Evolutionary conservation across 805 yeast species (phyloP).

Genomic region (Wickerhamiella occidentalis): DNA sequence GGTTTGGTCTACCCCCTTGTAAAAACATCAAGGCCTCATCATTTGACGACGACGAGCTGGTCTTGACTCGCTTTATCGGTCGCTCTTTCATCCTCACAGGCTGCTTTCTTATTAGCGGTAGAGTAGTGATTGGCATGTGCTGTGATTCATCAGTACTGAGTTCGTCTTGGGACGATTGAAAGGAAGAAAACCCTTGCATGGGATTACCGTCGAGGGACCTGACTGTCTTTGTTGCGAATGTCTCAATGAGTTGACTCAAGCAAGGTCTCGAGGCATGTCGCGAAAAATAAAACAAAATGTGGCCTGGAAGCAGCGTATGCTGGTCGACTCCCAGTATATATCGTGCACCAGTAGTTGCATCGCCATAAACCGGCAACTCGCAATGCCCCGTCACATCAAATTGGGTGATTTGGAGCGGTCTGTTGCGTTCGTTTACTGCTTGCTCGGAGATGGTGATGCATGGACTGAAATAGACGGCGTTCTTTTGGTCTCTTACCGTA

Average conservation of each 20-base stretch:
- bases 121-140: neutral
- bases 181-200: conserved; percentile 7
- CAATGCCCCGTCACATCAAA: conserved; percentile 12
- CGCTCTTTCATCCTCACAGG: conserved; percentile 5
- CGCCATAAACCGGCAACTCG: conserved; percentile 9
- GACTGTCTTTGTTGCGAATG: conserved; percentile 15
- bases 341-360: conserved; percentile 12
- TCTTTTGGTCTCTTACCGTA: conserved; percentile 13
- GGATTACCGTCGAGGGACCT: conserved; percentile 11
- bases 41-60: conserved; percentile 4
- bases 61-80: neutral
- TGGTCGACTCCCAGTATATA: conserved; percentile 15
- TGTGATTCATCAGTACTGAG: neutral
- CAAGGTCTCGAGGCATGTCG: conserved; percentile 27
- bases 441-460: conserved; percentile 12
- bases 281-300: conserved; percentile 23
- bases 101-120: conserved; percentile 5
- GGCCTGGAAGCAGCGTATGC: conserved; percentile 18
- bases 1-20: neutral
- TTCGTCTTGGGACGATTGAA: conserved; percentile 6
- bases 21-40: conserved; percentile 6
- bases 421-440: conserved; percentile 13
- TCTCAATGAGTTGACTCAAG: conserved; percentile 15
- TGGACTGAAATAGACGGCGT: conserved; percentile 15
- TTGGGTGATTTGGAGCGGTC: conserved; percentile 7